Percentiles rank a stretch among this genome's conserved stretches.
These are phyloP conservation scores for Avena sativa DNA, from an alignment of 176 grass and related monocot species.

Conservation along the genomic window DNA sequence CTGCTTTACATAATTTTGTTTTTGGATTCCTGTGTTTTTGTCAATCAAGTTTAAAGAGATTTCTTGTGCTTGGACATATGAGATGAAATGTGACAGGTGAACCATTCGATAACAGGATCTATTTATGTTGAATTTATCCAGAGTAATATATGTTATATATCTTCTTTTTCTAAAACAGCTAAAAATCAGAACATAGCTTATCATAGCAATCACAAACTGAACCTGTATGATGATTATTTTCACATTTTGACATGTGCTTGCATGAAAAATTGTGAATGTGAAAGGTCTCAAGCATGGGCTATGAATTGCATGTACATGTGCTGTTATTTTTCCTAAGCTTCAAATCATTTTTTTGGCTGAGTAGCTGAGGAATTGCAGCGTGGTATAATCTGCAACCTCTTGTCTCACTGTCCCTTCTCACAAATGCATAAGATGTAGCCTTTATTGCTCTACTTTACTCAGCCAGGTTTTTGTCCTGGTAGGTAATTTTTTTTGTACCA, in stretches of 20 bases:
- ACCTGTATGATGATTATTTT: conserved; percentile 3
- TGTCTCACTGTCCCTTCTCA: not conserved
- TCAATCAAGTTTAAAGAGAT: not conserved
- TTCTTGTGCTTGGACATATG: not conserved
- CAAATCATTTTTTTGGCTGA: not conserved
- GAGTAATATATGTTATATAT: conserved; percentile 15
- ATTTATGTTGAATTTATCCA: not conserved
- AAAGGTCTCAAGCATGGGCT: not conserved
- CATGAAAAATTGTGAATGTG: conserved; percentile 15
- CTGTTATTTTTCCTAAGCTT: not conserved
- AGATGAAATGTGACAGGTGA: not conserved
- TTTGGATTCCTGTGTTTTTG: not conserved
- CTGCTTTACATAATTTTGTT: not conserved
- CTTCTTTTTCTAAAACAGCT: not conserved
- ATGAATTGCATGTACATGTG: not conserved
- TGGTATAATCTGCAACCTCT: conserved; percentile 12
- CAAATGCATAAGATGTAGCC: not conserved
- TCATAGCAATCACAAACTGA: conserved; percentile 8
- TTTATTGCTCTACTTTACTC: conserved; percentile 31
- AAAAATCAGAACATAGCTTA: not conserved
- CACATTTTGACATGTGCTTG: not conserved
- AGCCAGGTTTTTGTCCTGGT: not conserved
- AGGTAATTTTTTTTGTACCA: not conserved
- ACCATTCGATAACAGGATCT: not conserved
- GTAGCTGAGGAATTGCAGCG: not conserved